phyloP scores from a whole-genome alignment of 306 rosid genomes.

The Malus asiatica region DNA sequence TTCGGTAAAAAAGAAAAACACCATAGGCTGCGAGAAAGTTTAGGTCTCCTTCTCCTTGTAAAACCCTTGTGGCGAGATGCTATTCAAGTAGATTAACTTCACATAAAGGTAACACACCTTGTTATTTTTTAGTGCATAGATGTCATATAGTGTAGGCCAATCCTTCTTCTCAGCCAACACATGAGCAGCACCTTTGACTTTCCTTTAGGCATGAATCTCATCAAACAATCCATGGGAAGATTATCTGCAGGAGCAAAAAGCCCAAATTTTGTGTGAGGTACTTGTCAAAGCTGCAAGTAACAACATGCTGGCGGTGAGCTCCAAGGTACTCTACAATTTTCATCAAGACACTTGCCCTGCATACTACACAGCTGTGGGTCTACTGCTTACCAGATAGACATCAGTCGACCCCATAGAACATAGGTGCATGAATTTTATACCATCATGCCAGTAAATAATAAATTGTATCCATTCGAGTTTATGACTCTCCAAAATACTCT shows the following conservation, averaged over 20 bases:
- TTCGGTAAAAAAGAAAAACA: neutral
- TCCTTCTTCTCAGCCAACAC: conserved; percentile 71
- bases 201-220: conserved; percentile 74
- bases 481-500: neutral
- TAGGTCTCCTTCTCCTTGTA: neutral
- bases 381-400: neutral
- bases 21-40: neutral
- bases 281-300: neutral
- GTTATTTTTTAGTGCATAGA: conserved; percentile 56
- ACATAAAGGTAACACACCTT: conserved; percentile 37
- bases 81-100: neutral
- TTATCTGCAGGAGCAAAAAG: conserved; percentile 51
- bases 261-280: neutral
- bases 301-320: neutral
- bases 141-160: conserved; percentile 70
- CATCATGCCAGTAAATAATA: neutral
- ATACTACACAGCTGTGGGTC: neutral
- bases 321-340: neutral
- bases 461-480: neutral
- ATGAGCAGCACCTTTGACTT: conserved; percentile 69
- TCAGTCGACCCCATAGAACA: neutral
- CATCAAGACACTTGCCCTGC: neutral
- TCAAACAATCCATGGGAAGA: conserved; percentile 98
- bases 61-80: neutral
- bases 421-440: neutral